Conservation (phyloP, 441 rosid species). For the Theobroma grandiflorum region DNA sequence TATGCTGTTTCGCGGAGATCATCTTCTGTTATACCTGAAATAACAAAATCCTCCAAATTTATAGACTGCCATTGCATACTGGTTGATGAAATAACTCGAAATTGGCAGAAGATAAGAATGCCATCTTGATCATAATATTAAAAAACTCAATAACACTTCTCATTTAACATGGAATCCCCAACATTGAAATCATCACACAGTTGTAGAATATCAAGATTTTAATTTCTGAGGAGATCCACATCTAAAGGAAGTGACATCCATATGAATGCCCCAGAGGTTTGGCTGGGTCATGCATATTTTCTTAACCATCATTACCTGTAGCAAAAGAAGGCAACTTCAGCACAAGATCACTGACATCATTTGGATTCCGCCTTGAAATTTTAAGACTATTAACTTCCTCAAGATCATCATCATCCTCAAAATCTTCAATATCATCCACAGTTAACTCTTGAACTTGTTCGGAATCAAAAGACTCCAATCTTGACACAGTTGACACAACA, state of each 20-base stretch:
- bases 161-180: neutral
- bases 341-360: conserved; percentile 76
- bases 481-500: conserved; percentile 54
- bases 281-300: neutral
- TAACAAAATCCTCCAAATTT: conserved; percentile 16
- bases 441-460: conserved; percentile 78
- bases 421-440: conserved; percentile 98
- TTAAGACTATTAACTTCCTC: conserved; percentile 73
- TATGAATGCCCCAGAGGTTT: conserved; percentile 4
- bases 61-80: neutral
- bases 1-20: conserved; percentile 97
- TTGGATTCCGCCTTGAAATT: conserved; percentile 72
- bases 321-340: conserved; percentile 82
- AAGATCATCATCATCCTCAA: conserved; percentile 78
- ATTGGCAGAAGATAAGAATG: neutral
- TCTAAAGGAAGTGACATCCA: neutral
- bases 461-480: conserved; percentile 81
- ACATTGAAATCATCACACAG: conserved; percentile 8
- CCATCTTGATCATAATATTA: neutral
- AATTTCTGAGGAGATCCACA: neutral
- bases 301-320: conserved; percentile 62
- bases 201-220: neutral
- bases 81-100: neutral
- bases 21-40: conserved; percentile 87
- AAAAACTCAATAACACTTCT: neutral